Evolutionary conservation across 2,329 filamentous ascomycete species (phyloP).

Genomic region (Beauveria medogensis): DNA sequence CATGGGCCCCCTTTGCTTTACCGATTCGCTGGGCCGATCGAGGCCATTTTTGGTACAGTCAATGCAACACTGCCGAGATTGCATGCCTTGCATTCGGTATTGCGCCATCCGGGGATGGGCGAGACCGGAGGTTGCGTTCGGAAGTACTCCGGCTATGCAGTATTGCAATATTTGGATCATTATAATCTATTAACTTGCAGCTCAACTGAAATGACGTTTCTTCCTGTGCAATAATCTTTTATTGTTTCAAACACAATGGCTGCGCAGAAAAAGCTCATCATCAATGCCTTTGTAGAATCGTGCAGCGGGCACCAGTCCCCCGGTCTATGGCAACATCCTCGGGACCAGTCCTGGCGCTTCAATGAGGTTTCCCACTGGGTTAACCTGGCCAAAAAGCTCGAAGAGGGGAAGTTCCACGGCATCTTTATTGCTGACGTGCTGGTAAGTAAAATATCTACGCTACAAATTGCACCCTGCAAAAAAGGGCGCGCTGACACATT

Average conservation of each 20-base stretch:
- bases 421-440: slow-evolving; percentile 59
- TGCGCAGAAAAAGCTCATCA: slow-evolving; percentile 26
- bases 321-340: slow-evolving; percentile 50
- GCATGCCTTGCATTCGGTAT: not conserved
- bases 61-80: not conserved
- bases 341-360: slow-evolving; percentile 54
- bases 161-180: not conserved
- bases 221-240: too few relatives aligned
- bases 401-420: slow-evolving; percentile 51
- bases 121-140: not conserved
- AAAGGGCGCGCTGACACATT: too few relatives aligned
- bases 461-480: too few relatives aligned
- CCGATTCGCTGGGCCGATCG: not conserved
- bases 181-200: too few relatives aligned
- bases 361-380: slow-evolving; percentile 54
- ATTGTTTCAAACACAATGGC: not conserved
- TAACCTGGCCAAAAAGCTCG: slow-evolving; percentile 36
- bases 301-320: slow-evolving; percentile 39
- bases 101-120: not conserved
- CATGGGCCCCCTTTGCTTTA: not conserved
- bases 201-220: too few relatives aligned
- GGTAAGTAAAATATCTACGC: slow-evolving; percentile 12
- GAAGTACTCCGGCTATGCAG: not conserved
- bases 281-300: slow-evolving; percentile 35
- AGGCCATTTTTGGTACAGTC: not conserved